phyloP scores from a whole-genome alignment of 257 asterid genomes.

The Gynochthodes officinalis region DNA sequence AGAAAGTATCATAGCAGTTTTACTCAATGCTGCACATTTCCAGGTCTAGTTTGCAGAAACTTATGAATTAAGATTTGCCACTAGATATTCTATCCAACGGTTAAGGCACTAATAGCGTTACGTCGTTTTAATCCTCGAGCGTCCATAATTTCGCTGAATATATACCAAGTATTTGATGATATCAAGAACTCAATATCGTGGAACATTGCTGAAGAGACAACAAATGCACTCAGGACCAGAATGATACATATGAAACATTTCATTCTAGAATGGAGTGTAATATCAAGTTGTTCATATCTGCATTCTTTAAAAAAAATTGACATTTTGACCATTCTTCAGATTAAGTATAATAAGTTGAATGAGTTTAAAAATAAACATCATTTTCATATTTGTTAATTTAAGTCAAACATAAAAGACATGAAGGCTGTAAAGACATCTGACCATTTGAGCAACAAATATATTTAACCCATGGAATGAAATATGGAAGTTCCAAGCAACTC shows the following conservation, averaged over 20 bases:
- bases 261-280: not conserved
- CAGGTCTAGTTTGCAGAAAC: not conserved
- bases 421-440: conserved; percentile 17
- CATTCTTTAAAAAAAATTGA: not conserved
- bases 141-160: not conserved
- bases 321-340: not conserved
- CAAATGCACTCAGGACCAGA: not conserved
- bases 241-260: not conserved
- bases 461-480: conserved; percentile 92
- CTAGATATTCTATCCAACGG: not conserved
- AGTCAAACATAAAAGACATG: not conserved
- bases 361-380: not conserved
- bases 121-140: not conserved
- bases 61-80: not conserved
- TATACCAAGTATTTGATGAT: not conserved
- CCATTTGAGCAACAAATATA: conserved; percentile 94
- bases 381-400: not conserved
- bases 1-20: not conserved
- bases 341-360: not conserved
- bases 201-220: not conserved
- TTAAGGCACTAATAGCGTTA: not conserved
- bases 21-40: not conserved
- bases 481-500: conserved; percentile 99
- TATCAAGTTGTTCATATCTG: not conserved
- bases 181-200: not conserved